A percentile compares a stretch with the other conserved stretches of the same genome.
Conservation (phyloP, 805 yeast genomes). For the Starmerella floricola region DNA sequence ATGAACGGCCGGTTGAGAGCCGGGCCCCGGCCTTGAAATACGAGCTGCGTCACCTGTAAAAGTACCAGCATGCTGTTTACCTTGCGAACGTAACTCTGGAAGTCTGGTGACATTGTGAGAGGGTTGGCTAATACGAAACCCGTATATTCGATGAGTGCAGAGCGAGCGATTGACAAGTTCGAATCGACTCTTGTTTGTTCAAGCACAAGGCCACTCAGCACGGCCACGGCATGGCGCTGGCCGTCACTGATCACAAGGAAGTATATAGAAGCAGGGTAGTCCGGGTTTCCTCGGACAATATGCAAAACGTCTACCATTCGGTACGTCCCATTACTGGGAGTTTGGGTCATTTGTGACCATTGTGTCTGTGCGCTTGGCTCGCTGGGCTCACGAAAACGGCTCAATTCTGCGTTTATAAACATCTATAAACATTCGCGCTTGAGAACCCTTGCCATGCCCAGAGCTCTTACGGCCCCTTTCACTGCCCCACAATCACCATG, state of each 20-base stretch:
- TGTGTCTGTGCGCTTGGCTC: background rate
- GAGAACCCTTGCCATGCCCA: too few species aligned
- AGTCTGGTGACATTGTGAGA: background rate
- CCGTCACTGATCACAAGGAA: conserved; percentile 10
- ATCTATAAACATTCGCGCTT: background rate
- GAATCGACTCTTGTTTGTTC: too few species aligned
- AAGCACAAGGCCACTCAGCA: background rate
- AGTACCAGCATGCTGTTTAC: conserved; percentile 3
- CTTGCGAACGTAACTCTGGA: background rate
- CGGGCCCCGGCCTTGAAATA: conserved; percentile 10
- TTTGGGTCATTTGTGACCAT: background rate
- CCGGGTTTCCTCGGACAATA: background rate
- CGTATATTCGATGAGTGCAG: too few species aligned
- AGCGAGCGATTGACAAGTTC: too few species aligned
- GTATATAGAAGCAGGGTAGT: background rate
- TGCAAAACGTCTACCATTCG: conserved; percentile 5
- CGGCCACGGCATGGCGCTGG: conserved; percentile 7
- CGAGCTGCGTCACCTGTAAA: conserved; percentile 1
- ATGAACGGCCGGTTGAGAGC: background rate
- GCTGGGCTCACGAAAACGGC: background rate
- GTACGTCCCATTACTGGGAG: background rate
- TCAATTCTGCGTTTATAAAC: conserved; percentile 1
- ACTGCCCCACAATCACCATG: too few species aligned
- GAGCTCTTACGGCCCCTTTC: too few species aligned
- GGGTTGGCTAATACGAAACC: background rate